phyloP scores from a whole-genome alignment of 768 basidiomycete genomes.

The Mrakia blollopis region DNA sequence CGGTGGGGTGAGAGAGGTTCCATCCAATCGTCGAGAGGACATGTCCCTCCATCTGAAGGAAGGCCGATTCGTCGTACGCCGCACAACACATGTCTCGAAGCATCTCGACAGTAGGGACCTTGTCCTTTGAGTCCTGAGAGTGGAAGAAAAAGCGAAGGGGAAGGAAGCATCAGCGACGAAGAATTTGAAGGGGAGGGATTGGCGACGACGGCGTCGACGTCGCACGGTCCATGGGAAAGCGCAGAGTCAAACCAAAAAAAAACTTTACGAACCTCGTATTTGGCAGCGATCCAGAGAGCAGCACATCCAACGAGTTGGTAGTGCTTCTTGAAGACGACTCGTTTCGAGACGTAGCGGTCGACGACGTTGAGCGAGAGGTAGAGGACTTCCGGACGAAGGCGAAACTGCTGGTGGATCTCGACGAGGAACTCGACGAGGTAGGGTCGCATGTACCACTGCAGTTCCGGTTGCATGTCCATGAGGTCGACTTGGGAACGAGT shows the following conservation, averaged over 20 bases:
- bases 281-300: slow-evolving; percentile 97
- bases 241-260: neutral
- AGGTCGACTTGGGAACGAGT: slow-evolving; percentile 90
- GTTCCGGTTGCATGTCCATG: slow-evolving; percentile 99
- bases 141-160: neutral
- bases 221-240: neutral
- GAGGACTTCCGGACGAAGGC: slow-evolving; percentile 94
- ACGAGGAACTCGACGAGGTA: slow-evolving; percentile 98
- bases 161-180: neutral
- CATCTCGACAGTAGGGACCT: slow-evolving; percentile 91
- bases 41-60: slow-evolving; percentile 99
- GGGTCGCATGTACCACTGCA: slow-evolving; percentile 98
- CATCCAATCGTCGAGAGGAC: slow-evolving; percentile 94
- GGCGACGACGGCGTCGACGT: neutral
- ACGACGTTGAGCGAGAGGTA: slow-evolving; percentile 98
- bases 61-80: slow-evolving; percentile 94
- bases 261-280: slow-evolving; percentile 61
- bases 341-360: slow-evolving; percentile 97
- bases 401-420: slow-evolving; percentile 96
- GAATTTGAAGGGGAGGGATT: no score
- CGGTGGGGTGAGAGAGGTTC: slow-evolving; percentile 93
- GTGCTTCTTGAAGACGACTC: slow-evolving; percentile 97
- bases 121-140: slow-evolving; percentile 79
- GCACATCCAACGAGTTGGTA: slow-evolving; percentile 99
- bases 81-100: slow-evolving; percentile 92